Evolutionary conservation across 495 filamentous ascomycete genomes (phyloP).

Genomic region (Xylaria scruposa): DNA sequence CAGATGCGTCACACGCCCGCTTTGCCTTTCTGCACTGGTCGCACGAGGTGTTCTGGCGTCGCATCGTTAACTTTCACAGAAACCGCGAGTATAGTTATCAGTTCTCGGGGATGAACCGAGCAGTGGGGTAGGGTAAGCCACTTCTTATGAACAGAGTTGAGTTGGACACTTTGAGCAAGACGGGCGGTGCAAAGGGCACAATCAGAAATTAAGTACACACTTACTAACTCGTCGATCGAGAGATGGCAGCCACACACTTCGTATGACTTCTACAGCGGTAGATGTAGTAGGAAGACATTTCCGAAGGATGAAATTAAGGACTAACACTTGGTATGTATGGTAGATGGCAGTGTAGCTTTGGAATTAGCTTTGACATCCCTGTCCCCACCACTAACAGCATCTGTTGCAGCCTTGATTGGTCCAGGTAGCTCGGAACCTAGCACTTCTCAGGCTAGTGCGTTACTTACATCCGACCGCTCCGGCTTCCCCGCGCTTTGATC

Average conservation of each 20-base stretch:
- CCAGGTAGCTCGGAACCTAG: neutral
- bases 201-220: neutral
- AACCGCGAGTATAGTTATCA: neutral
- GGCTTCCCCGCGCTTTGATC: neutral
- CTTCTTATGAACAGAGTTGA: neutral
- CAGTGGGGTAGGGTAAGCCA: neutral
- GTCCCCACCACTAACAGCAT: neutral
- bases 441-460: neutral
- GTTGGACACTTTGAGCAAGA: neutral
- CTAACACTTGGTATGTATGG: too few species aligned
- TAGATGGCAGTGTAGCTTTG: too few species aligned
- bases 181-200: neutral
- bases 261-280: neutral
- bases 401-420: neutral
- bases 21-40: conserved; percentile 56
- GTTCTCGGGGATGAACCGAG: neutral
- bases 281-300: neutral
- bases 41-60: conserved; percentile 51
- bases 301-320: neutral
- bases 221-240: neutral
- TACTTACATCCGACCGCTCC: neutral
- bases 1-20: conserved; percentile 47
- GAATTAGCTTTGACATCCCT: neutral
- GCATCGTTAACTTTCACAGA: conserved; percentile 5
- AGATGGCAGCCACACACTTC: neutral